Base-by-base conservation (phyloP, 2,329 filamentous ascomycete genomes). In the Aspergillus cejpii region DNA sequence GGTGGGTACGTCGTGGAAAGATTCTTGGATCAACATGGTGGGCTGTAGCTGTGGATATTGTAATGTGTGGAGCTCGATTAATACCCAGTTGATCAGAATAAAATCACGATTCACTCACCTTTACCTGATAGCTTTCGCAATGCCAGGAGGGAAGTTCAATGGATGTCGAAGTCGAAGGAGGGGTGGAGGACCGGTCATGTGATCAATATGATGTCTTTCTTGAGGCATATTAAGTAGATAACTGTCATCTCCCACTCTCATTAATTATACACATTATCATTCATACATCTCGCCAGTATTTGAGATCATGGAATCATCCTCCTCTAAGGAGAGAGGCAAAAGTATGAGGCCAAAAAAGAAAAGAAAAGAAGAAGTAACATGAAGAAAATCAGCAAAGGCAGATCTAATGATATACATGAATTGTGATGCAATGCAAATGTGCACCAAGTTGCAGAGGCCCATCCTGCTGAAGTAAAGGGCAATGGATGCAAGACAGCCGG, bases 11-110 rank as follows among this genome's bases (percentile, higher is more conserved):
- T 68, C 65, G 43, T 62, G 51, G 43, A 57, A 51, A 23, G 54
- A 60, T 53, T 68, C 65, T 45, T 61, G 57, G 28, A 68, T 59
- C 27, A 68, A 52, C 65, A 68, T 68, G 10, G 21, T 52, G 36
- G 37, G n/a, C 3, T 31, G 27, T 15, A 12, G 44, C 45, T 48
- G 44, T 6, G 5, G 3, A 11, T 11, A 15, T 31, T 1, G 28
- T 31, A 10, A 15, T 10, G n/a, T 15, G n/a, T 15, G 14, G n/a
- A 31, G 1, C 7, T 31, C 6, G 17, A n/a, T 15, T 14, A 8
- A 15, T 31, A 31, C 17, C n/a, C n/a, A n/a, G n/a, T n/a, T n/a
- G n/a, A n/a, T n/a, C n/a, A n/a, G n/a, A n/a, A n/a, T n/a, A n/a
- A n/a, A n/a, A n/a, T n/a, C n/a, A n/a, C n/a, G n/a, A n/a, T n/a